Conservation (phyloP, 805 yeast species). For the Saccharomycopsis fibuligera region DNA sequence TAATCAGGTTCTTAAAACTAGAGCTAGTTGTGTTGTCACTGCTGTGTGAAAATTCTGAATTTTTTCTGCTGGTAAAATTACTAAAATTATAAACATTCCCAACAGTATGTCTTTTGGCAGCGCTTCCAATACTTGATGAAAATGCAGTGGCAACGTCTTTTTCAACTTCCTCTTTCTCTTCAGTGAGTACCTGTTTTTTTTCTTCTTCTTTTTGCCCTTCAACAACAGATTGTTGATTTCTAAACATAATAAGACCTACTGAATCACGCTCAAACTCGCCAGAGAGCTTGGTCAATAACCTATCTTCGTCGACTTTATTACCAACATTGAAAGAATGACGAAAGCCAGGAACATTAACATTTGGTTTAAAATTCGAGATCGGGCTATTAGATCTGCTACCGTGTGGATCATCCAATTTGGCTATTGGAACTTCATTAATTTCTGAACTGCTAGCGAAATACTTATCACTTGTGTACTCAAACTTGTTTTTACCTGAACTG, state of each 20-base stretch:
- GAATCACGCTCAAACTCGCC: too few relatives aligned
- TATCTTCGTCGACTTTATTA: too few relatives aligned
- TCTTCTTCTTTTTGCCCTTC: not conserved
- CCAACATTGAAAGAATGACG: too few relatives aligned
- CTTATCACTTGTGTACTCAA: not conserved
- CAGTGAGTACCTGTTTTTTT: not conserved
- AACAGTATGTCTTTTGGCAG: not conserved
- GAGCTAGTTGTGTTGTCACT: not conserved
- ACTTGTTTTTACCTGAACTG: too few relatives aligned
- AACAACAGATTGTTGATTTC: too few relatives aligned
- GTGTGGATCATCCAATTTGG: too few relatives aligned
- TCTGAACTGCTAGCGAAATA: not conserved
- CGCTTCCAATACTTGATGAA: not conserved
- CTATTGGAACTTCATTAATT: not conserved
- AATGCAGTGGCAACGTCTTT: not conserved
- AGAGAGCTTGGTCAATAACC: not conserved
- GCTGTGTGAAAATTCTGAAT: not conserved
- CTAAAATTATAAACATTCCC: conserved; percentile 2
- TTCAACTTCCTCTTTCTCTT: not conserved
- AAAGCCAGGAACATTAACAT: too few relatives aligned
- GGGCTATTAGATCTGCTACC: too few relatives aligned
- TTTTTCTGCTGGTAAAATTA: not conserved
- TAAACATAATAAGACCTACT: too few relatives aligned
- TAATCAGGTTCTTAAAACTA: conserved; percentile 12
- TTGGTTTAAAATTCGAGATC: too few relatives aligned